phyloP scores from a whole-genome alignment of 306 rosid species.

The Vicia villosa region DNA sequence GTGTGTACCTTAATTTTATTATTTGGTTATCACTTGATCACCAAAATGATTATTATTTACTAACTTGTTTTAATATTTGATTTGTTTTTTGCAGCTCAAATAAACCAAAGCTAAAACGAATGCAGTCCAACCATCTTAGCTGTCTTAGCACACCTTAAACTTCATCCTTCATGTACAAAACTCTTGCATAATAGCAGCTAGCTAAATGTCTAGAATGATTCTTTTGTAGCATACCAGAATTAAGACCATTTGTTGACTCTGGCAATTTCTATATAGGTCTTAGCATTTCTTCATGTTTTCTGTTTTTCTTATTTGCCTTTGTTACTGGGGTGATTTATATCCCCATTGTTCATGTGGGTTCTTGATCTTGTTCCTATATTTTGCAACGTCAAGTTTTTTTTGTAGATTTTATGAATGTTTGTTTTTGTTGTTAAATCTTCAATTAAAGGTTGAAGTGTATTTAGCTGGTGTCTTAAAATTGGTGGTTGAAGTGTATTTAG shows the following conservation, averaged over 20 bases:
- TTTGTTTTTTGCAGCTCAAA: slow-evolving; percentile 36
- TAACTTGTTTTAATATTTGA: slow-evolving; percentile 8
- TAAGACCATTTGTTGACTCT: slow-evolving; percentile 12
- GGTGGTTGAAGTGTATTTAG: neutral
- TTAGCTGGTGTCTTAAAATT: neutral
- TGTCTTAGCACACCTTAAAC: slow-evolving; percentile 2
- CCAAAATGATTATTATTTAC: neutral
- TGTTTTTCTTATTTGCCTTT: slow-evolving; percentile 22
- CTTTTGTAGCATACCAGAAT: slow-evolving; percentile 29
- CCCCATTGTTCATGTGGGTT: slow-evolving; percentile 26
- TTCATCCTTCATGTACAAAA: slow-evolving; percentile 33
- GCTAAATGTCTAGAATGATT: slow-evolving; percentile 30
- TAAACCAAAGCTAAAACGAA: slow-evolving; percentile 28
- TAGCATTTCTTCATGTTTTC: slow-evolving; percentile 8
- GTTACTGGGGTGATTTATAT: slow-evolving; percentile 16
- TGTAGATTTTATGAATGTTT: slow-evolving; percentile 25
- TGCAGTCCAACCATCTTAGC: slow-evolving; percentile 7
- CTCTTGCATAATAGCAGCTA: slow-evolving; percentile 13
- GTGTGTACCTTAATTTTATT: neutral
- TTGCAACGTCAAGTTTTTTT: neutral
- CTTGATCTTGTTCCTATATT: slow-evolving; percentile 3
- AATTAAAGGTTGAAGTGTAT: slow-evolving; percentile 3
- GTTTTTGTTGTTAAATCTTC: slow-evolving; percentile 17
- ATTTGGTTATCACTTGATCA: slow-evolving; percentile 4
- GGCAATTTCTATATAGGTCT: slow-evolving; percentile 19